Base-by-base conservation (phyloP, 75 land plant genomes). In the Pinus albicaulis region DNA sequence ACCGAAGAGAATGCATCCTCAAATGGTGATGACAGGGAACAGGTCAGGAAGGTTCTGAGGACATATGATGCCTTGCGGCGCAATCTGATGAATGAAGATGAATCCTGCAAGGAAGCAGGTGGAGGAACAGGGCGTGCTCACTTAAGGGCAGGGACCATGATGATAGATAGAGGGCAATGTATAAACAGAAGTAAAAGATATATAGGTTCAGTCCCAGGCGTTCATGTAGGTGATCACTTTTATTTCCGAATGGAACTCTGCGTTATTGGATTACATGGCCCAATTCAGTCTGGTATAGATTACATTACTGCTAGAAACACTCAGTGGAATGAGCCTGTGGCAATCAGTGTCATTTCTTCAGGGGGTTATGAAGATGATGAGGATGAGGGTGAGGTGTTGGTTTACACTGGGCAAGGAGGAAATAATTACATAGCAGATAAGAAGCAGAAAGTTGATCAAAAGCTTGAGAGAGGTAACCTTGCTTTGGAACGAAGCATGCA, bases 321-420 rank as follows among this genome's bases (percentile, higher is more conserved):
- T 8, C 26, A 73, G 34, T 59, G n/a, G 61, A 59, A 59, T 20
- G 61, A 59, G 61, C 61, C 20, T 59, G n/a, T 94, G 56, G 95
- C 95, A 41, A 76, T 86, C 0, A 80, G 89, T 76, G 82, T 93
- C 65, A 88, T 93, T 19, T 83, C 92, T 7, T 80, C 88, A 61
- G 91, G 89, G 17, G 89, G 84, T 5, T 88, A 90, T 78, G 95
- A 84, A 16, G 90, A 88, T 85, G 76, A 80, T 62, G 79, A 31
- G 10, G 87, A 85, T 44, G 84, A 83, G 80, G 60, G 69, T 84
- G 86, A 91, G 64, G 76, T 81, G n/a, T 71, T 93, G 22, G 74
- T 93, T 55, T 93, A 91, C 57, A 87, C 81, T 77, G 95, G 95
- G 7, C 96, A 93, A 61, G 93, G 96, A 55, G 89, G 92, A 89